Base-by-base conservation (phyloP, 2,329 filamentous ascomycete species). In the Nothomitra cinnamomea region DNA sequence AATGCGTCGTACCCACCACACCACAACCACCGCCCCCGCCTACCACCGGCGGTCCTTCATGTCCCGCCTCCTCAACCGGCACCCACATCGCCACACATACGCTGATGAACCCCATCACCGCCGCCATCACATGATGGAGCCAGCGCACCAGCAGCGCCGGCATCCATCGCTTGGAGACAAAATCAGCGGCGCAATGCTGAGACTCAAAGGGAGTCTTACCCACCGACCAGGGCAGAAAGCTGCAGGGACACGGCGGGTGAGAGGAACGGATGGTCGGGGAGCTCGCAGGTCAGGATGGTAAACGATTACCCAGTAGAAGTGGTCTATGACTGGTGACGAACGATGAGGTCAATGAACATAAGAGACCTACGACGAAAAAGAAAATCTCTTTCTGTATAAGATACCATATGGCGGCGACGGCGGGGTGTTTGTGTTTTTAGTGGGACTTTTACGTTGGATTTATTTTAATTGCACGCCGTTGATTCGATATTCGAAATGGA, bases 131-230 rank as follows among this genome's bases (percentile, higher is more conserved):
- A 13, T 5, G 12, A 42, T 15, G 40, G 15, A 3, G 19, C 42
- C 65, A 63, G 64, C 66, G 66, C 10, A 69, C 64, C 22, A 67
- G 63, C 28, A 41, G 2, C 63, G 53, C n/a, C 52, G 57, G 35
- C 17, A 69, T 68, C 5, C 78, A 2, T 78, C 74, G 40, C 70
- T 89, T 58, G 82, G 82, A 48, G 85, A 90, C 70, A 90, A 89
- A 68, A 75, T 90, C 60, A 81, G 77, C 51, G 86, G 86, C 17
- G 85, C 84, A 0, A 70, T 90, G 65, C 73, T 85, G 70, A 86
- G 78, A 70, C 67, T 90, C 58, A 80, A 79, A 66, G 85, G 86
- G 6, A 78, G 72, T 53, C 63, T 90, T 55, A 88, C 82, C 1
- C 67, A 78, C 49, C 73, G 79, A 41, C 82, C 84, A 1, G 85